Percentiles rank a stretch among this genome's conserved stretches.
These are phyloP conservation scores for Spathaspora sp. DNA, from an alignment of 805 yeast species.

Conservation along the genomic window DNA sequence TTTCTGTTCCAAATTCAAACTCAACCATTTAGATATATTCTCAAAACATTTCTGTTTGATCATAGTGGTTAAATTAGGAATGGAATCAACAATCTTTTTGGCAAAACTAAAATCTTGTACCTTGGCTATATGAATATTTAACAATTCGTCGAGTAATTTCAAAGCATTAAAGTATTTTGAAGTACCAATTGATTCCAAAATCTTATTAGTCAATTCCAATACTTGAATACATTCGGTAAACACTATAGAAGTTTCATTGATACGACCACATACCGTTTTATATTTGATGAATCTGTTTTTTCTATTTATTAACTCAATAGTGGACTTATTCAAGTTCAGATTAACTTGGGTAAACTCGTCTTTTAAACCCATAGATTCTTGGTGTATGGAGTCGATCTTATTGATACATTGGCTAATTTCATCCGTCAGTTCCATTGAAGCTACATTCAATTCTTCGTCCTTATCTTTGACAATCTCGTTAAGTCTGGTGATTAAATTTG, in stretches of 20 bases:
- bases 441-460: slow-evolving; percentile 58
- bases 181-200: slow-evolving; percentile 73
- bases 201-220: slow-evolving; percentile 79
- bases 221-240: slow-evolving; percentile 75
- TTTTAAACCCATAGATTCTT: slow-evolving; percentile 53
- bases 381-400: slow-evolving; percentile 59
- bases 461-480: slow-evolving; percentile 55
- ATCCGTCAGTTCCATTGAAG: slow-evolving; percentile 58
- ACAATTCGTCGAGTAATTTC: slow-evolving; percentile 73
- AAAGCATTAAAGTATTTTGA: slow-evolving; percentile 82
- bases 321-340: slow-evolving; percentile 57
- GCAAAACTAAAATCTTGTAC: slow-evolving; percentile 75
- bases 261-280: slow-evolving; percentile 62
- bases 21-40: slow-evolving; percentile 61
- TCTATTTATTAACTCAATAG: slow-evolving; percentile 57
- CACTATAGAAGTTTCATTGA: slow-evolving; percentile 67
- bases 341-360: slow-evolving; percentile 56
- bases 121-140: slow-evolving; percentile 63
- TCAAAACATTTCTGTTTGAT: slow-evolving; percentile 74
- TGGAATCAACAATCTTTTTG: slow-evolving; percentile 64
- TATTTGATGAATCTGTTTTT: slow-evolving; percentile 57
- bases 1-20: slow-evolving; percentile 58
- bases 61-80: slow-evolving; percentile 70
- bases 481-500: slow-evolving; percentile 52
- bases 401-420: slow-evolving; percentile 58